Evolutionary conservation across 169 alveolate genomes (phyloP).

Genomic region (Cryptosporidium tyzzeri): DNA sequence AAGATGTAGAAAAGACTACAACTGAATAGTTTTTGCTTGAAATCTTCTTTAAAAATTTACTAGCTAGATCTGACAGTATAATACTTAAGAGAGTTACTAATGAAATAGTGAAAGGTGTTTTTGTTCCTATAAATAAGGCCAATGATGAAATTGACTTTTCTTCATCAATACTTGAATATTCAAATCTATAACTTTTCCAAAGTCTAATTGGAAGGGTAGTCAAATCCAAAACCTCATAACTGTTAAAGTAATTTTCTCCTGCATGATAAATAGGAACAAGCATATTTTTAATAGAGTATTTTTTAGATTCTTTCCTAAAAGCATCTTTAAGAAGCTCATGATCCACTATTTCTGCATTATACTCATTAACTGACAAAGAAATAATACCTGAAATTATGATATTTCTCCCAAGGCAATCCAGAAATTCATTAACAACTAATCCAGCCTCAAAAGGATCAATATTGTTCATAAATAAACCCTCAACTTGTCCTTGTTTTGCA

Average conservation of each 20-base stretch:
- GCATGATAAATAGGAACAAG: conserved; percentile 25
- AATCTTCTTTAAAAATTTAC: conserved; percentile 16
- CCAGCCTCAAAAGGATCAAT: conserved; percentile 11
- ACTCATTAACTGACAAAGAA: background rate
- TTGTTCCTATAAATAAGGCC: conserved; percentile 24
- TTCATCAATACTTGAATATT: conserved; percentile 33
- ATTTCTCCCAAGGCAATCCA: background rate
- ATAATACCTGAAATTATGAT: background rate
- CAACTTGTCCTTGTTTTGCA: conserved; percentile 18
- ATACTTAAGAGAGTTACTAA: conserved; percentile 6
- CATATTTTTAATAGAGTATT: conserved; percentile 15
- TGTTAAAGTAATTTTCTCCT: conserved; percentile 30
- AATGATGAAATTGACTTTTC: conserved; percentile 35
- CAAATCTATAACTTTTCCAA: conserved; percentile 52
- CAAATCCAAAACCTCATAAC: conserved; percentile 34
- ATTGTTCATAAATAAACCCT: conserved; percentile 10
- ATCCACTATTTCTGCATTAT: conserved; percentile 3
- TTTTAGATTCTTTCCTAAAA: background rate
- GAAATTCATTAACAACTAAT: conserved; percentile 22
- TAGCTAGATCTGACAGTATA: conserved; percentile 21
- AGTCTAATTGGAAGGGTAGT: conserved; percentile 24
- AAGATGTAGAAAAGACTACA: conserved; percentile 18
- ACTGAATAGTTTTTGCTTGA: conserved; percentile 13
- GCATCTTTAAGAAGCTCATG: background rate
- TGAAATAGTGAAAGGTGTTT: conserved; percentile 55